A percentile compares a stretch with the other conserved stretches of the same genome.
phyloP scores from a whole-genome alignment of 768 basidiomycete species.

The Termitomyces sp. region DNA sequence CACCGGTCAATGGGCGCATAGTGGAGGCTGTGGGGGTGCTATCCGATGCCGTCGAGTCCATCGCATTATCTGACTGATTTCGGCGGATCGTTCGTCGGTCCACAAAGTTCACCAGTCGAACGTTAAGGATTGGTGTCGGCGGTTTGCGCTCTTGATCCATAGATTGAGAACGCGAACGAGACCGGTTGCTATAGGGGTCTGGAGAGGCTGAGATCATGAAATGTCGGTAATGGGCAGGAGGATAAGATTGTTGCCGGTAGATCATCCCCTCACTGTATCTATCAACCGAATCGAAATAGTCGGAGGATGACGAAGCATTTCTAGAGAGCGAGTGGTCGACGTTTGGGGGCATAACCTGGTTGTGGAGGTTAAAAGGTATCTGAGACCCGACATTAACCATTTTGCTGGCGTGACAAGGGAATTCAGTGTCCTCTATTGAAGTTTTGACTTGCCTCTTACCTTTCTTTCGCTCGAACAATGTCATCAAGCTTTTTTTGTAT shows the following conservation, averaged over 20 bases:
- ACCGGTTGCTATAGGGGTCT: constrained; percentile 2
- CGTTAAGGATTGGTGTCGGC: constrained; percentile 23
- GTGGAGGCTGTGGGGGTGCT: constrained; percentile 2
- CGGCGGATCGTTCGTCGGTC: constrained; percentile 9
- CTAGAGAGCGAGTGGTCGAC: constrained; percentile 22
- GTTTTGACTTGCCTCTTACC: constrained; percentile 30
- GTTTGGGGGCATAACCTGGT: constrained; percentile 21
- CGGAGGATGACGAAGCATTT: constrained; percentile 20
- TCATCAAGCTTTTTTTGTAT: constrained; percentile 47
- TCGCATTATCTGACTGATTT: neutral
- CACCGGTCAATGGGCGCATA: neutral
- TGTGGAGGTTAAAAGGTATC: constrained; percentile 57
- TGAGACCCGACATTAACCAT: constrained; percentile 65
- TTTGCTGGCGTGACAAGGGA: constrained; percentile 35
- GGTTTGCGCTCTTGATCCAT: neutral
- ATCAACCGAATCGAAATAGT: constrained; percentile 12
- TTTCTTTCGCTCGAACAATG: constrained; percentile 57
- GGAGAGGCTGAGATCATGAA: constrained; percentile 11
- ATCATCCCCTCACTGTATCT: constrained; percentile 14
- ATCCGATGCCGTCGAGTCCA: neutral
- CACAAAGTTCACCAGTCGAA: constrained; percentile 24
- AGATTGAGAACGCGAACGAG: constrained; percentile 11
- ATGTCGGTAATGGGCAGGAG: constrained; percentile 9
- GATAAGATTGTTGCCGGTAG: constrained; percentile 10
- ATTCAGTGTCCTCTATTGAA: neutral